phyloP scores from a whole-genome alignment of 2,329 filamentous ascomycete genomes.

The Colletotrichum melonis region DNA sequence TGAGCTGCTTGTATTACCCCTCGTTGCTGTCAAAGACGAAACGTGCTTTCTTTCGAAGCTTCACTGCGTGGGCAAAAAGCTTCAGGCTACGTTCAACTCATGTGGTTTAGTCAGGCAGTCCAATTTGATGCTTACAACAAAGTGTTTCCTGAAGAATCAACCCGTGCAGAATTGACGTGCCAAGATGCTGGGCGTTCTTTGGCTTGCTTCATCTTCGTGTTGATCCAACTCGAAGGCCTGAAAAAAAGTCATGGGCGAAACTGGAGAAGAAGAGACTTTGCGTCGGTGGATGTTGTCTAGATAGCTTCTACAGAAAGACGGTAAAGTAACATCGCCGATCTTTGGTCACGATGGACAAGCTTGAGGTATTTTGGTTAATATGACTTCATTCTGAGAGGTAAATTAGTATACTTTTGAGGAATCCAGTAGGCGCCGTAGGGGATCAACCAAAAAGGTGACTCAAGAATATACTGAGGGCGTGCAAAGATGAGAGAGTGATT shows the following conservation, averaged over 20 bases:
- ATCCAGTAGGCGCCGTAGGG: no score
- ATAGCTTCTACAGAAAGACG: neutral
- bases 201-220: neutral
- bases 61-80: neutral
- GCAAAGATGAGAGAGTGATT: no score
- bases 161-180: neutral
- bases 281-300: neutral
- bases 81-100: neutral
- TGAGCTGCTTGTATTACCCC: neutral
- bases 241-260: neutral
- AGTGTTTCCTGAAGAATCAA: neutral
- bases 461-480: no score
- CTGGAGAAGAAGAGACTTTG: neutral
- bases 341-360: no score
- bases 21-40: neutral
- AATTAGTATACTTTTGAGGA: no score
- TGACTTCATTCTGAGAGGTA: no score
- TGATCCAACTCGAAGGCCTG: neutral
- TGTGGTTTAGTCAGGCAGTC: neutral
- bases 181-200: neutral
- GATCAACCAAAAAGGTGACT: no score
- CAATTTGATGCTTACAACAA: neutral
- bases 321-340: no score
- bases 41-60: neutral
- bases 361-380: no score